These are phyloP conservation scores for Helianthus tuberosus DNA, from an alignment of 129 eudicot species.

Conservation along the genomic window DNA sequence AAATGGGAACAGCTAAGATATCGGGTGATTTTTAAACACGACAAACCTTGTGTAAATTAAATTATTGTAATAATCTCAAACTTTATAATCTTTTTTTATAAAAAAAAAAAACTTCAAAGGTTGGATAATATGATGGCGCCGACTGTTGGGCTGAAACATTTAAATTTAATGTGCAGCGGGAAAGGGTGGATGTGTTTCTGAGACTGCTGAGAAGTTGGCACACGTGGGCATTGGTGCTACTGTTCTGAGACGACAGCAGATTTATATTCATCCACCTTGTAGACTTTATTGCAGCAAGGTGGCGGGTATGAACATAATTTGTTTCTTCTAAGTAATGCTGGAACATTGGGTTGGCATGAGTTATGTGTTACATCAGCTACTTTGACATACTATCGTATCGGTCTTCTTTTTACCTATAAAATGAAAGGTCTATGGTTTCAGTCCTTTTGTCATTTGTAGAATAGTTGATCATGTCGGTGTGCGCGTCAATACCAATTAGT, in stretches of 20 bases:
- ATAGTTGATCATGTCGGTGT: no score
- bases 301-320: slow-evolving; percentile 46
- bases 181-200: slow-evolving; percentile 45
- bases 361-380: background rate
- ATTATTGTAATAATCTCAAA: background rate
- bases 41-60: no score
- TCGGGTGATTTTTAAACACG: no score
- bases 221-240: slow-evolving; percentile 45
- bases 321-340: background rate
- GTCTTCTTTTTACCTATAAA: background rate
- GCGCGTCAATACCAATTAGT: no score
- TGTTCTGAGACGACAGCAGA: slow-evolving; percentile 37
- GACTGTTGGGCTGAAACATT: background rate
- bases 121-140: no score
- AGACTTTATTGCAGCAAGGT: slow-evolving; percentile 52
- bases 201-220: slow-evolving; percentile 57
- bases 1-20: background rate
- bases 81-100: background rate
- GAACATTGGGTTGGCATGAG: background rate
- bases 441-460: no score
- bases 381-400: background rate
- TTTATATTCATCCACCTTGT: slow-evolving; percentile 43
- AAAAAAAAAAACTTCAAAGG: no score
- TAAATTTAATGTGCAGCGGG: slow-evolving; percentile 35
- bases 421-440: no score